Percentiles rank a stretch among this genome's conserved stretches.
These are phyloP conservation scores for Apiospora pterosperma DNA, from an alignment of 2,329 filamentous ascomycete species.

Conservation along the genomic window DNA sequence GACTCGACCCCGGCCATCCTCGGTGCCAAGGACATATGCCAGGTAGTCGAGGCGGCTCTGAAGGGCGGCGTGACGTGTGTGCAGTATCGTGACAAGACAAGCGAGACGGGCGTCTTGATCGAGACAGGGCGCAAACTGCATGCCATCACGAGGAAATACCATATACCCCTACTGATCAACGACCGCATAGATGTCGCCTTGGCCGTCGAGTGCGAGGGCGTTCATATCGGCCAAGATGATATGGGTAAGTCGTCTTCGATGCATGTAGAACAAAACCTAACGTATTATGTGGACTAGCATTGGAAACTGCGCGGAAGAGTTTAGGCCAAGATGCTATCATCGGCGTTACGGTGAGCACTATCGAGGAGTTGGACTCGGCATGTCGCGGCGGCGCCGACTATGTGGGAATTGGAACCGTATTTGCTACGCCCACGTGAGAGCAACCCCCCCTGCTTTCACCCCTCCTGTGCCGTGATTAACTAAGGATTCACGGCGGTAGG, in stretches of 20 bases:
- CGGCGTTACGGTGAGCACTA: slow-evolving; percentile 77
- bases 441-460: background rate
- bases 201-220: slow-evolving; percentile 82
- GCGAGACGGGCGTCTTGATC: slow-evolving; percentile 69
- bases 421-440: slow-evolving; percentile 74
- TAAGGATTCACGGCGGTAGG: slow-evolving; percentile 35
- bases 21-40: slow-evolving; percentile 63
- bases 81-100: slow-evolving; percentile 86
- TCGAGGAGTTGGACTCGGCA: slow-evolving; percentile 69
- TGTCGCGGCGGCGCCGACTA: slow-evolving; percentile 81
- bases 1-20: slow-evolving; percentile 88
- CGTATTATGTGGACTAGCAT: slow-evolving; percentile 35
- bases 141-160: slow-evolving; percentile 60
- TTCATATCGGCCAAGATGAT: slow-evolving; percentile 94
- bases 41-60: slow-evolving; percentile 73
- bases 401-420: slow-evolving; percentile 86
- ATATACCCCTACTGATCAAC: slow-evolving; percentile 85
- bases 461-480: background rate
- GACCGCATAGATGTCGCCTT: slow-evolving; percentile 88
- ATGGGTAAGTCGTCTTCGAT: slow-evolving; percentile 53
- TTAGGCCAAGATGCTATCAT: slow-evolving; percentile 79
- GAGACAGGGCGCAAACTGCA: slow-evolving; percentile 70
- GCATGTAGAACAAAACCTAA: slow-evolving; percentile 1
- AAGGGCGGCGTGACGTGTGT: slow-evolving; percentile 80
- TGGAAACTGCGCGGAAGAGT: slow-evolving; percentile 64